Conservation (phyloP, 2,329 filamentous ascomycete genomes). For the Diplodia mutila region DNA sequence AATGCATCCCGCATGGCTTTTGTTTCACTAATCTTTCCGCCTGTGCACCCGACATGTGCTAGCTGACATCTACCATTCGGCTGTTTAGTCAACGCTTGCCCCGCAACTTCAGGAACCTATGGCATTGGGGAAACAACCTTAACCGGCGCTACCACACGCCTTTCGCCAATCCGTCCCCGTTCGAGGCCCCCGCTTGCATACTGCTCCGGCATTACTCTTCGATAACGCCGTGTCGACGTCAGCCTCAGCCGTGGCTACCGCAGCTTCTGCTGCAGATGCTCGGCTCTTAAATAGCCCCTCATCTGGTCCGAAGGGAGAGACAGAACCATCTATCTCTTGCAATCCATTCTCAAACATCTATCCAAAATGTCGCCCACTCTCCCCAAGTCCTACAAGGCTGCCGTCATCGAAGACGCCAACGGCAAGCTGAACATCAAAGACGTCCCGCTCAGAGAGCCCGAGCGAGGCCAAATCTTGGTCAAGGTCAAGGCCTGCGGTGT, state of each 20-base stretch:
- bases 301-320: too few relatives aligned
- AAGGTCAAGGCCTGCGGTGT: slow-evolving; percentile 75
- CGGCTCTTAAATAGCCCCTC: not conserved
- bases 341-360: not conserved
- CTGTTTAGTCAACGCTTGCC: not conserved
- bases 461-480: slow-evolving; percentile 64
- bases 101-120: not conserved
- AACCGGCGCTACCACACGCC: not conserved
- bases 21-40: not conserved
- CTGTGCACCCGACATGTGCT: not conserved
- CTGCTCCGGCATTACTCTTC: not conserved
- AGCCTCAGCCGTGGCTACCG: not conserved
- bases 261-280: not conserved
- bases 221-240: slow-evolving; percentile 10
- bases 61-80: not conserved
- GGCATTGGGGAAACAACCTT: not conserved
- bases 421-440: slow-evolving; percentile 63
- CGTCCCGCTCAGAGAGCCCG: slow-evolving; percentile 60
- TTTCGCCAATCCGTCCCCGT: not conserved
- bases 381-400: slow-evolving; percentile 70
- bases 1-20: not conserved
- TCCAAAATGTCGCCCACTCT: slow-evolving; percentile 33
- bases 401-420: slow-evolving; percentile 59
- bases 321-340: not conserved
- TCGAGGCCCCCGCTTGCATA: not conserved